A percentile compares a stretch with the other conserved stretches of the same genome.
These are phyloP conservation scores for Hanseniaspora pseudoguilliermondii DNA, from an alignment of 805 yeast genomes.

Conservation along the genomic window DNA sequence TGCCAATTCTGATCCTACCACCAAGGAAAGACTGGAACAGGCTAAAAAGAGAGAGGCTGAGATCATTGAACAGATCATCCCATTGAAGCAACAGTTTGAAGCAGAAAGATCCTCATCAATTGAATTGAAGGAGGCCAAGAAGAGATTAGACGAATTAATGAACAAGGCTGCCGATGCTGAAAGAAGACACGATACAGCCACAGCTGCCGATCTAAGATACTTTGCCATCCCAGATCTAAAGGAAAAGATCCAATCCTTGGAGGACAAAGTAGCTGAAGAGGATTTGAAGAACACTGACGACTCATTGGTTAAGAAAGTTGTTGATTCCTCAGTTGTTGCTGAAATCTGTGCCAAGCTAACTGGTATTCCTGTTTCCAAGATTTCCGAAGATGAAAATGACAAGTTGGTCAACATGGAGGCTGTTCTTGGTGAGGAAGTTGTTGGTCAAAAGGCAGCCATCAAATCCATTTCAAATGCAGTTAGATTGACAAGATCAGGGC, in stretches of 20 bases:
- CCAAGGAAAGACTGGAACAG: conserved; percentile 70
- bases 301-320: conserved; percentile 73
- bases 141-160: conserved; percentile 83
- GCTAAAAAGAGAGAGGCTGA: conserved; percentile 74
- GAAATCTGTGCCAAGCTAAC: conserved; percentile 94
- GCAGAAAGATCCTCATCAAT: conserved; percentile 87
- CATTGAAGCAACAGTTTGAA: conserved; percentile 70
- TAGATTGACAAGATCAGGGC: conserved; percentile 82
- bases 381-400: conserved; percentile 88
- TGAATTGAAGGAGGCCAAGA: conserved; percentile 75
- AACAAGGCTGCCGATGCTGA: conserved; percentile 92
- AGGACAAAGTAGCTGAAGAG: conserved; percentile 65
- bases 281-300: conserved; percentile 47
- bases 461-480: conserved; percentile 93
- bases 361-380: conserved; percentile 89
- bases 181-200: conserved; percentile 85
- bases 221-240: conserved; percentile 92
- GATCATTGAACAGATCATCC: conserved; percentile 70
- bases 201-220: conserved; percentile 92
- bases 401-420: conserved; percentile 91
- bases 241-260: conserved; percentile 62
- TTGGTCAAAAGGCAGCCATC: conserved; percentile 92
- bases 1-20: conserved; percentile 65
- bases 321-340: conserved; percentile 83
- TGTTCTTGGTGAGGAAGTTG: conserved; percentile 68